Conservation (phyloP, 805 yeast species). For the Millerozyma acaciae region DNA sequence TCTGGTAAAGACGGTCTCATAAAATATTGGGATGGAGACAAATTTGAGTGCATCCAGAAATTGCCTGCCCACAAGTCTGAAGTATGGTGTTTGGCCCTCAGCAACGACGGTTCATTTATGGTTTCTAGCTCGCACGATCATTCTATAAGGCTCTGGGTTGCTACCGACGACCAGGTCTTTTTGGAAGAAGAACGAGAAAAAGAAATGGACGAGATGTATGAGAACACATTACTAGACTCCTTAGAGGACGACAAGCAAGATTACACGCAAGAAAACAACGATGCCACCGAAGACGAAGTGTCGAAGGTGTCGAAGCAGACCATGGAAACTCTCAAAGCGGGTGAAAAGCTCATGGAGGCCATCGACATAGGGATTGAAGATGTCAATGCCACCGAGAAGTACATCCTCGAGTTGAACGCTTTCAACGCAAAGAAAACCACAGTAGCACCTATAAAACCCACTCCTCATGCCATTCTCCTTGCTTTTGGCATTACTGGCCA, state of each 20-base stretch:
- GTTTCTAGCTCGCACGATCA: conserved; percentile 91
- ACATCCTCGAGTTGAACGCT: conserved; percentile 37
- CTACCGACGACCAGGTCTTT: conserved; percentile 93
- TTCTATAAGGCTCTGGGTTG: conserved; percentile 88
- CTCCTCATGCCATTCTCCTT: conserved; percentile 64
- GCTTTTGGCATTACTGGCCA: conserved; percentile 73
- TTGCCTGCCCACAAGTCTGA: conserved; percentile 82
- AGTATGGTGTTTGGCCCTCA: conserved; percentile 88
- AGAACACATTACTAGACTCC: conserved; percentile 69
- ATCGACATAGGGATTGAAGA: conserved; percentile 78
- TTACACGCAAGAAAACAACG: conserved; percentile 38
- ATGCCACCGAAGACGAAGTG: conserved; percentile 47
- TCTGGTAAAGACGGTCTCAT: conserved; percentile 84
- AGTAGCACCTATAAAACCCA: conserved; percentile 55
- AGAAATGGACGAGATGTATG: conserved; percentile 90
- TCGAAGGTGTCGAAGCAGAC: conserved; percentile 77
- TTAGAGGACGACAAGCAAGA: conserved; percentile 53
- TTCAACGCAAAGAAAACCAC: conserved; percentile 41
- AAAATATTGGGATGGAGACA: conserved; percentile 98
- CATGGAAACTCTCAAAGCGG: conserved; percentile 87
- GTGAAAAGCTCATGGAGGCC: conserved; percentile 90
- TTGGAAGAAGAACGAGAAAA: conserved; percentile 94
- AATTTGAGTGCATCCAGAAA: conserved; percentile 89
- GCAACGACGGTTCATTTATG: conserved; percentile 65
- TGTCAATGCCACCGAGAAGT: conserved; percentile 51